Evolutionary conservation across 192 early-diverging fungal species (phyloP), one percentile per base, ranked within the genome.

Genomic region (Paraglomus occultum): DNA sequence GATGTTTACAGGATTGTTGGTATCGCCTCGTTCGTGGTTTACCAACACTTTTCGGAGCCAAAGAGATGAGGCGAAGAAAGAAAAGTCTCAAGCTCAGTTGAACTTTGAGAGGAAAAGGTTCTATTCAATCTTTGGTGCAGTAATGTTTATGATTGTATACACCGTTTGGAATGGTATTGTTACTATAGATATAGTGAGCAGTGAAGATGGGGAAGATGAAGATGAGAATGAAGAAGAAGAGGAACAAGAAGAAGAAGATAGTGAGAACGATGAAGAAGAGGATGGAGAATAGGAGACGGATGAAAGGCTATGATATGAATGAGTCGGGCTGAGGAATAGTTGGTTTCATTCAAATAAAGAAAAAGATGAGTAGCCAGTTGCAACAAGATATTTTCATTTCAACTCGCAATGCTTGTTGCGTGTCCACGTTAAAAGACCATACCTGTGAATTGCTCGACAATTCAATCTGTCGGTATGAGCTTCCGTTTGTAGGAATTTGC

Each of bases 161-260:
- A 76, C 88, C 7, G 79, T 84, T 64, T 70, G 81, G 22, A 84
- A 91, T 71, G 88, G 87, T 17, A 80, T 91, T 43, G 72, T 91
- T 10, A 73, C 71, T 43, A 80, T 89, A 68, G 77, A 80, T 15
- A 76, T 82, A 42, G 78, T 72, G 31, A 76, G 73, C 11, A 80
- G 82, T 6, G 80, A 79, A n/a, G 47, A 78, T 1, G 76, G 55
- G 23, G 57, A 76, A 2, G 68, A 70, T 15, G 77, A 80, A 20
- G 78, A 77, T 8, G 79, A 78, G 11, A 74, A 75, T 14, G 73
- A 73, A 22, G 70, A 76, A 14, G 72, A 73, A 31, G 31, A 31
- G 3, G 73, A 73, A 22, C 65, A 76, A 14, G 72, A 73, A 31
- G 31, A 31, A 31, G 31, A 31, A 31, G 31, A 31, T 31, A 31